A percentile compares a stretch with the other conserved stretches of the same genome.
These are phyloP conservation scores for Aspergillus arachidicola DNA, from an alignment of 2,329 filamentous ascomycete species.

Conservation along the genomic window DNA sequence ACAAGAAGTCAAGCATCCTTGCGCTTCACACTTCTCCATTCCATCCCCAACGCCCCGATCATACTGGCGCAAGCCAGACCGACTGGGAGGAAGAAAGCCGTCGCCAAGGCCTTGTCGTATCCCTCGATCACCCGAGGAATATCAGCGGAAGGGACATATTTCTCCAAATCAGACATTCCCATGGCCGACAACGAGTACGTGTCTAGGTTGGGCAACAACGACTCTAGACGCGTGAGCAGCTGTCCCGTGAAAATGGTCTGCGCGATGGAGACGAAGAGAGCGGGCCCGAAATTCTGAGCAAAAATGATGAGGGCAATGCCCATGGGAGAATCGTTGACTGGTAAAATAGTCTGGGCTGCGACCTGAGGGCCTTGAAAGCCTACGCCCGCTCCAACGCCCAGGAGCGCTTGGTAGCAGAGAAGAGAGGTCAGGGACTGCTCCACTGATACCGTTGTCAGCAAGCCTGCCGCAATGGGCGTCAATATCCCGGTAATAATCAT, in stretches of 20 bases:
- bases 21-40: not conserved
- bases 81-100: conserved; percentile 4
- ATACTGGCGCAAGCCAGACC: conserved; percentile 5
- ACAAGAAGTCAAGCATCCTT: not conserved
- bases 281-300: conserved; percentile 32
- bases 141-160: not conserved
- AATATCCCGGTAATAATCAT: conserved; percentile 24
- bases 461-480: conserved; percentile 25
- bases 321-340: conserved; percentile 27
- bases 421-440: conserved; percentile 18
- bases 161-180: not conserved
- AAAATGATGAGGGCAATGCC: conserved; percentile 32
- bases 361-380: conserved; percentile 32
- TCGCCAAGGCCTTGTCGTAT: conserved; percentile 2
- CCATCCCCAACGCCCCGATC: conserved; percentile 5
- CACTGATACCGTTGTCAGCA: conserved; percentile 28
- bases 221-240: conserved; percentile 7
- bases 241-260: conserved; percentile 34
- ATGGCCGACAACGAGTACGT: not conserved
- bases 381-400: conserved; percentile 29
- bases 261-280: conserved; percentile 33
- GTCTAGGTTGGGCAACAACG: not conserved
- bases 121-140: not conserved
- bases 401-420: conserved; percentile 34
- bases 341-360: conserved; percentile 32